Percentiles rank a stretch among this genome's conserved stretches.
Conservation (phyloP, 352 stramenopile genomes). For the Pythium brassicae region DNA sequence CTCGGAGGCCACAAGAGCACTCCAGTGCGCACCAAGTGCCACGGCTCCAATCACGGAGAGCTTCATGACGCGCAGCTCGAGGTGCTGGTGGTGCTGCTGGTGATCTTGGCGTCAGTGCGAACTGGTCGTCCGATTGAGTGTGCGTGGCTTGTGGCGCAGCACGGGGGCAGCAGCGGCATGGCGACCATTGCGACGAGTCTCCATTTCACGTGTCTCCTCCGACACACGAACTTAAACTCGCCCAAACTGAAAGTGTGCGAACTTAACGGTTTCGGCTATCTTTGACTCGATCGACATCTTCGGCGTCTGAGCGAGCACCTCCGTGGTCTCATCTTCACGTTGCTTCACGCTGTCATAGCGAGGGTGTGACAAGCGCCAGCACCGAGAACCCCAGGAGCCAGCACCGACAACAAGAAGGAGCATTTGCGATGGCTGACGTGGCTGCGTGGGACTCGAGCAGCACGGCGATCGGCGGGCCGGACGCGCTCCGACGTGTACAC, state of each 20-base stretch:
- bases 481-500: slow-evolving; percentile 38
- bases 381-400: neutral
- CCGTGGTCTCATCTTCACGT: too few species aligned
- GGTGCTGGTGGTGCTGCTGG: neutral
- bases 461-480: neutral
- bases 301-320: too few species aligned
- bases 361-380: neutral
- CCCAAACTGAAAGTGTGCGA: too few species aligned
- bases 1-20: slow-evolving; percentile 1
- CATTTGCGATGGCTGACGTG: slow-evolving; percentile 6
- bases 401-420: neutral
- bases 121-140: too few species aligned
- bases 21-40: slow-evolving; percentile 8
- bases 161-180: too few species aligned
- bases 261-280: too few species aligned
- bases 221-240: too few species aligned
- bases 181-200: slow-evolving; percentile 2
- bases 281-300: too few species aligned
- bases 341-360: too few species aligned
- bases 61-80: slow-evolving; percentile 4
- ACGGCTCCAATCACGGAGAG: neutral
- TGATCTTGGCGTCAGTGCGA: too few species aligned
- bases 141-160: too few species aligned
- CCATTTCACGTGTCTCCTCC: neutral
- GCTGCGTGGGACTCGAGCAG: slow-evolving; percentile 8